Percentiles rank a stretch among this genome's conserved stretches.
Evolutionary conservation across 352 stramenopile species (phyloP).

Genomic region (Bremia lactucae): DNA sequence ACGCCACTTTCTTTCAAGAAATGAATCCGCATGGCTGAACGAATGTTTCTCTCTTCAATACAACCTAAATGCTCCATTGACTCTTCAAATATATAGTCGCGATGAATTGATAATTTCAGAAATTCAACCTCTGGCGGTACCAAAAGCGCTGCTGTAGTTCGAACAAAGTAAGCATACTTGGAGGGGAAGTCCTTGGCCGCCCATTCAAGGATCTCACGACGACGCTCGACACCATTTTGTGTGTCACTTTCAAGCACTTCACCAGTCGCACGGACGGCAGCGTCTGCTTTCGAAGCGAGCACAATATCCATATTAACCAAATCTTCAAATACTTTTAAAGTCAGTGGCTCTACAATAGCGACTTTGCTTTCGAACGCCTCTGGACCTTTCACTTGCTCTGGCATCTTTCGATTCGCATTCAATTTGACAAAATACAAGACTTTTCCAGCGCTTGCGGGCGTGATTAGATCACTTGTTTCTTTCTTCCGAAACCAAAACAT

Average conservation of each 20-base stretch:
- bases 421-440: slow-evolving; percentile 21
- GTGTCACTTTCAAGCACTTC: slow-evolving; percentile 21
- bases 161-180: slow-evolving; percentile 44
- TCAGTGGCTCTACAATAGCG: slow-evolving; percentile 20
- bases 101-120: slow-evolving; percentile 36
- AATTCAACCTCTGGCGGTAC: slow-evolving; percentile 33
- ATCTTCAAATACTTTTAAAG: slow-evolving; percentile 25
- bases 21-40: slow-evolving; percentile 59
- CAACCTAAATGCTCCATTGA: slow-evolving; percentile 50
- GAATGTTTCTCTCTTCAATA: slow-evolving; percentile 43
- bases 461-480: slow-evolving; percentile 3
- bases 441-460: slow-evolving; percentile 18
- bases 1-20: slow-evolving; percentile 76
- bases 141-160: slow-evolving; percentile 22
- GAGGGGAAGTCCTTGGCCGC: slow-evolving; percentile 31
- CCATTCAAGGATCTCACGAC: slow-evolving; percentile 21
- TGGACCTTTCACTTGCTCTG: slow-evolving; percentile 12
- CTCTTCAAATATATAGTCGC: slow-evolving; percentile 49
- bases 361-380: slow-evolving; percentile 17
- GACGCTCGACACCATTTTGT: slow-evolving; percentile 19
- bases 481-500: slow-evolving; percentile 45
- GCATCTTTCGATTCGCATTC: slow-evolving; percentile 20
- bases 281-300: slow-evolving; percentile 24
- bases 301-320: slow-evolving; percentile 29
- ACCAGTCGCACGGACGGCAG: slow-evolving; percentile 19